Conservation (phyloP, 306 rosid genomes). For the Pyrus pyrifolia region DNA sequence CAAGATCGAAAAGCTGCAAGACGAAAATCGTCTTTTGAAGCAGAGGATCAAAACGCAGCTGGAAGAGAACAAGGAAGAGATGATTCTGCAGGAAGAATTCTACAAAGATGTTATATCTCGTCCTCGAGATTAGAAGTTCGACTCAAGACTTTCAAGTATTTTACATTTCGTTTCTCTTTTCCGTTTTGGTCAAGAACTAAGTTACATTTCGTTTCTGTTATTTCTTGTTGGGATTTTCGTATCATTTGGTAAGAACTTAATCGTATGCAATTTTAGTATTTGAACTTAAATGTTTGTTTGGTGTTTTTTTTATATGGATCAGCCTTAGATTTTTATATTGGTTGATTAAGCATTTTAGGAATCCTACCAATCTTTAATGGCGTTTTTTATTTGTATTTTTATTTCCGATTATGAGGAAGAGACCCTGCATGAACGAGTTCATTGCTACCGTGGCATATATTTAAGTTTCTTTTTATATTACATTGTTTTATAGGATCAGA, state of each 20-base stretch:
- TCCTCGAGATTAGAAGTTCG: not conserved
- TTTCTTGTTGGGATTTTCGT: not conserved
- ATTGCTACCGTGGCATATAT: too few species aligned
- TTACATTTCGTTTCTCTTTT: not conserved
- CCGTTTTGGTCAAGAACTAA: not conserved
- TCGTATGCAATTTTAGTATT: too few species aligned
- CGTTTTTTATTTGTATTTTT: too few species aligned
- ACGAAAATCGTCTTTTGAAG: constrained; percentile 32
- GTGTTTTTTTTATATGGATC: too few species aligned
- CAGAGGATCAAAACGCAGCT: constrained; percentile 29
- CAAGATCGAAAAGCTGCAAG: constrained; percentile 27
- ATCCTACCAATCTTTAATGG: too few species aligned
- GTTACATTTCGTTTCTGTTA: not conserved
- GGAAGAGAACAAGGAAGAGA: constrained; percentile 24
- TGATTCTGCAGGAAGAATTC: constrained; percentile 8
- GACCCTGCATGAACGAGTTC: too few species aligned
- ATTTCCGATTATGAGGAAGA: too few species aligned
- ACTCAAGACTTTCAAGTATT: not conserved
- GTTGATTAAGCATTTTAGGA: not conserved
- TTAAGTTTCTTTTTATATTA: too few species aligned
- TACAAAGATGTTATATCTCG: not conserved
- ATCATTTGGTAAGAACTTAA: not conserved
- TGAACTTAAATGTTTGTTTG: not conserved
- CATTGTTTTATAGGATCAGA: too few species aligned
- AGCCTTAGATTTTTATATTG: not conserved